Conservation (phyloP, 176 grass and related monocot species). For the Lolium perenne region DNA sequence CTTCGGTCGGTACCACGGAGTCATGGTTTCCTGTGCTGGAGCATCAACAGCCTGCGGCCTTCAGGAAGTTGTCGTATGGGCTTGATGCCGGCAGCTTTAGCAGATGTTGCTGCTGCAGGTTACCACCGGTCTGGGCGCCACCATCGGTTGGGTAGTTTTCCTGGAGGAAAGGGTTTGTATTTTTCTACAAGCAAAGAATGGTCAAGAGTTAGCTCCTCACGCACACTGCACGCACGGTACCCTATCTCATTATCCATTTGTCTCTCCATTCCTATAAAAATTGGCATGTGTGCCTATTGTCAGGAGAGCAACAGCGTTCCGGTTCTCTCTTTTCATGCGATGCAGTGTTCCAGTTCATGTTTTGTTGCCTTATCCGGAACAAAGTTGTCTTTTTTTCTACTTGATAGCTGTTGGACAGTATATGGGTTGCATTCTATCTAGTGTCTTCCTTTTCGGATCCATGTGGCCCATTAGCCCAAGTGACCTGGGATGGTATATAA, state of each 20-base stretch:
- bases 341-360: not conserved
- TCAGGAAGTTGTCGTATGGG: slow-evolving; percentile 77
- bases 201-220: not conserved
- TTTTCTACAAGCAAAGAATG: slow-evolving; percentile 48
- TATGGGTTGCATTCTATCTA: too few species aligned
- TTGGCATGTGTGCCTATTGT: not conserved
- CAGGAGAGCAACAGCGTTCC: not conserved
- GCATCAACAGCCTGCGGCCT: slow-evolving; percentile 72
- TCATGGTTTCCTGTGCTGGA: slow-evolving; percentile 12
- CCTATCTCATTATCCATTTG: not conserved
- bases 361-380: not conserved
- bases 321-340: not conserved
- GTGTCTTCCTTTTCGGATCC: too few species aligned
- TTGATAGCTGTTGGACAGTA: not conserved
- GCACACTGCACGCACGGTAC: too few species aligned
- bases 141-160: slow-evolving; percentile 38
- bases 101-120: slow-evolving; percentile 19
- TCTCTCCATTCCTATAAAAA: too few species aligned
- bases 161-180: slow-evolving; percentile 62
- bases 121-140: not conserved
- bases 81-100: slow-evolving; percentile 68
- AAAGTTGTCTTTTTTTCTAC: not conserved
- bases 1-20: not conserved
- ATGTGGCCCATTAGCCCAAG: too few species aligned
- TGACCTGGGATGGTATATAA: too few species aligned